A percentile compares a stretch with the other conserved stretches of the same genome.
These are phyloP conservation scores for Fraxinus pennsylvanica DNA, from an alignment of 257 asterid genomes.

Conservation along the genomic window DNA sequence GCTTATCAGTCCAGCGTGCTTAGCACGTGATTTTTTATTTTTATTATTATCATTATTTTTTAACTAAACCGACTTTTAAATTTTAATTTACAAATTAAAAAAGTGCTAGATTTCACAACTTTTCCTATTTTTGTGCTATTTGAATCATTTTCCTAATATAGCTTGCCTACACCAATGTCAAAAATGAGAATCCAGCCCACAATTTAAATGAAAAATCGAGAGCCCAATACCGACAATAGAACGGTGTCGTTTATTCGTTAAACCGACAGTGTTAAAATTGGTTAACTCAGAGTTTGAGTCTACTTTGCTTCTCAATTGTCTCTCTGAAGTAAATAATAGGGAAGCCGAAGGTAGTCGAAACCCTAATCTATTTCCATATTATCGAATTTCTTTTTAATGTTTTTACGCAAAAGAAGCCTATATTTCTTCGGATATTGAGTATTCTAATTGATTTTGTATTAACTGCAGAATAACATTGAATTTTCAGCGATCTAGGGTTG, in stretches of 20 bases:
- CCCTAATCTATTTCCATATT: neutral
- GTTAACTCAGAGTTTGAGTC: neutral
- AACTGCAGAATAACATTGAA: neutral
- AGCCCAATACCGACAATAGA: no score
- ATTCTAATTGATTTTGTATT: neutral
- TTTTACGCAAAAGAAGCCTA: neutral
- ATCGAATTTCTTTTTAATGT: neutral
- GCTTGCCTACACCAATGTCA: neutral
- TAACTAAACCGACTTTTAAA: neutral
- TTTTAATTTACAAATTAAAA: no score
- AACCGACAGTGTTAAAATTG: neutral
- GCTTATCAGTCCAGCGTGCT: constrained; percentile 5
- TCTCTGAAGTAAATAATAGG: neutral
- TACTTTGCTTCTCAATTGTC: neutral
- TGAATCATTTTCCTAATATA: neutral
- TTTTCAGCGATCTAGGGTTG: constrained; percentile 27
- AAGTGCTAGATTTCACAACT: no score
- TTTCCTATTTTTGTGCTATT: neutral
- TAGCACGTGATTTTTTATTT: constrained; percentile 21
- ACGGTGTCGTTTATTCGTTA: no score
- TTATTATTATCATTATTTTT: no score
- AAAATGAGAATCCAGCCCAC: no score
- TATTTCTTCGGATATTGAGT: neutral
- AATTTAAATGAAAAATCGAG: no score
- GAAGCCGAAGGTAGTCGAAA: neutral